These are phyloP conservation scores for Cucumis hystrix DNA, from an alignment of 306 rosid genomes.

Conservation along the genomic window DNA sequence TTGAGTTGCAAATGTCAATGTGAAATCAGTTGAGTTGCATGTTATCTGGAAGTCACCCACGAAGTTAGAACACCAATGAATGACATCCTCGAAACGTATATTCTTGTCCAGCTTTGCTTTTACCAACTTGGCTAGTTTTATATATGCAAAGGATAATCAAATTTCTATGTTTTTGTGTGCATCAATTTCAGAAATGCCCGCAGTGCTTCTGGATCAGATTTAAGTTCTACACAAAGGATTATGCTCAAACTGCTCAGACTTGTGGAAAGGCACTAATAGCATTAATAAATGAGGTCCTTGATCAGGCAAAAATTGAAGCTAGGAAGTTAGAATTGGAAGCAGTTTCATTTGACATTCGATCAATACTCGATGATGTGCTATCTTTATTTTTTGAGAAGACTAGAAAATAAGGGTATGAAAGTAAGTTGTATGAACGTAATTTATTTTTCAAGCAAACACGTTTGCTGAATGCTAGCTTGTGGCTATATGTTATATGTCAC, in stretches of 20 bases:
- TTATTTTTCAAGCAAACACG: not conserved
- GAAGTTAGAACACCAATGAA: conserved; percentile 99
- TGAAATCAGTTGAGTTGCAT: not conserved
- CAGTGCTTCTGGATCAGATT: conserved; percentile 71
- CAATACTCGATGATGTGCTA: conserved; percentile 89
- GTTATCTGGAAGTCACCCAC: conserved; percentile 15
- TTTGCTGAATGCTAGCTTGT: not conserved
- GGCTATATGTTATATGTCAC: not conserved
- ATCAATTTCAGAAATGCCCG: conserved; percentile 76
- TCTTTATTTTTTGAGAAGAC: conserved; percentile 93
- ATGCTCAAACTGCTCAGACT: conserved; percentile 91
- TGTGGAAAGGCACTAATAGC: conserved; percentile 93
- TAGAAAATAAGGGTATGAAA: conserved; percentile 82
- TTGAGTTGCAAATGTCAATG: not conserved
- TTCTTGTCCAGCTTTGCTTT: conserved; percentile 1
- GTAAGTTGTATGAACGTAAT: conserved; percentile 22
- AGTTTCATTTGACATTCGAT: conserved; percentile 80
- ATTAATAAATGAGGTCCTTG: conserved; percentile 94
- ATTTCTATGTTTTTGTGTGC: not conserved
- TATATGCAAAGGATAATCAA: not conserved
- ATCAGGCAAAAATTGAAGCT: conserved; percentile 94
- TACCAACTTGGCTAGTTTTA: not conserved
- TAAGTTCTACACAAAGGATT: conserved; percentile 89
- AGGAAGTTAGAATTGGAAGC: conserved; percentile 92
- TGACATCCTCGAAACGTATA: conserved; percentile 69